phyloP scores from a whole-genome alignment of 768 basidiomycete genomes.

The Galerina sulciceps region DNA sequence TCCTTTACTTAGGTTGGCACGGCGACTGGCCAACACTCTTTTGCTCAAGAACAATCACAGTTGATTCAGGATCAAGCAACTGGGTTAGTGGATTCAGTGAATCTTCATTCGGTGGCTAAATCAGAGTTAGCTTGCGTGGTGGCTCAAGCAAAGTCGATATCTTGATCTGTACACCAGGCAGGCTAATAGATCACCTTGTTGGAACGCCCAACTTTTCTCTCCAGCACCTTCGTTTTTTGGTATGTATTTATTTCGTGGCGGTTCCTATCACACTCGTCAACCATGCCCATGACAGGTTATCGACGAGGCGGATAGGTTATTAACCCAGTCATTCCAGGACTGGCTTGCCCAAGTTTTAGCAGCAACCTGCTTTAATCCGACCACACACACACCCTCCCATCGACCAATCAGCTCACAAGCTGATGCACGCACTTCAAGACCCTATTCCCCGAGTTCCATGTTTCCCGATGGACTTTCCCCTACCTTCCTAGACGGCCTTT shows the following conservation, averaged over 20 bases:
- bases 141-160: slow-evolving; percentile 94
- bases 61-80: slow-evolving; percentile 65
- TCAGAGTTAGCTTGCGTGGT: slow-evolving; percentile 61
- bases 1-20: slow-evolving; percentile 59
- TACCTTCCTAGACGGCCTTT: slow-evolving; percentile 50
- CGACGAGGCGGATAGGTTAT: slow-evolving; percentile 96
- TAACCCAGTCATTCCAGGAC: slow-evolving; percentile 95
- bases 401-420: slow-evolving; percentile 14
- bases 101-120: background rate
- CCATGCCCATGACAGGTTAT: slow-evolving; percentile 64
- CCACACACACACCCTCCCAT: slow-evolving; percentile 3
- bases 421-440: background rate
- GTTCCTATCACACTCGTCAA: background rate
- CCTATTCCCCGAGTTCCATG: slow-evolving; percentile 21
- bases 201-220: slow-evolving; percentile 89
- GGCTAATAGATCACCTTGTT: slow-evolving; percentile 91
- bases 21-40: slow-evolving; percentile 93
- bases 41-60: slow-evolving; percentile 86
- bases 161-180: slow-evolving; percentile 93
- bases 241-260: slow-evolving; percentile 37
- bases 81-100: slow-evolving; percentile 43
- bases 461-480: slow-evolving; percentile 44
- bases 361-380: slow-evolving; percentile 54
- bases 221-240: slow-evolving; percentile 94
- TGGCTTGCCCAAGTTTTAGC: slow-evolving; percentile 86